Evolutionary conservation across 768 basidiomycete species (phyloP).

Genomic region (Calocybe cyanea): DNA sequence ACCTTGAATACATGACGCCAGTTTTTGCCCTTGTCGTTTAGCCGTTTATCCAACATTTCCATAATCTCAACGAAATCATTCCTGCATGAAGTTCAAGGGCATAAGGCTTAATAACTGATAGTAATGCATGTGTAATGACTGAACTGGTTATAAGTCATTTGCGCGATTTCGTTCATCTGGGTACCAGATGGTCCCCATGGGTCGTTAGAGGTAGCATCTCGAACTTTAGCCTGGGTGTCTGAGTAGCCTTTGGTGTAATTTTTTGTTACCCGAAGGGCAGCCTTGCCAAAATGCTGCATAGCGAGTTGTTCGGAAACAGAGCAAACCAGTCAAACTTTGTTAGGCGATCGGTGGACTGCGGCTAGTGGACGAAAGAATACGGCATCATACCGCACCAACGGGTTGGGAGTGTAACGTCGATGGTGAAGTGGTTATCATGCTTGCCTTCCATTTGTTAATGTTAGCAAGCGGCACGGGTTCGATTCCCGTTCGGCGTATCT

Average conservation of each 20-base stretch:
- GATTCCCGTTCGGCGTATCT: conserved; percentile 66
- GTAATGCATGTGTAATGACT: neutral
- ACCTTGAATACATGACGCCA: conserved; percentile 99
- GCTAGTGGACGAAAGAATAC: no score
- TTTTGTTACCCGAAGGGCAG: conserved; percentile 83
- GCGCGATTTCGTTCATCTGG: conserved; percentile 99
- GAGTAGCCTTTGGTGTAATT: conserved; percentile 97
- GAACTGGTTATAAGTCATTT: conserved; percentile 95
- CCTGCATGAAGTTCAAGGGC: conserved; percentile 29
- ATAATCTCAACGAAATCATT: conserved; percentile 99
- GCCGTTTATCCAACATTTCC: conserved; percentile 98
- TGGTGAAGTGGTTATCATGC: conserved; percentile 94
- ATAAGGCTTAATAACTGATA: neutral
- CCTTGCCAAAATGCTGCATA: conserved; percentile 83
- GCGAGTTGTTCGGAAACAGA: conserved; percentile 9
- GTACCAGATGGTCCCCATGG: conserved; percentile 97
- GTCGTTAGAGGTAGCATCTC: conserved; percentile 96
- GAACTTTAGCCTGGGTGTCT: conserved; percentile 91
- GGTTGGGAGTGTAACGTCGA: conserved; percentile 40
- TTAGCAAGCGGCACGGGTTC: conserved; percentile 71
- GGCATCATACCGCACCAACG: no score
- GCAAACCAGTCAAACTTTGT: no score
- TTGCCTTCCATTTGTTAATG: conserved; percentile 69
- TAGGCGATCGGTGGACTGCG: no score
- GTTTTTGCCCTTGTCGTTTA: conserved; percentile 99